Evolutionary conservation across 1,139 yeast species (phyloP).

Genomic region (Debaryomyces sp.): DNA sequence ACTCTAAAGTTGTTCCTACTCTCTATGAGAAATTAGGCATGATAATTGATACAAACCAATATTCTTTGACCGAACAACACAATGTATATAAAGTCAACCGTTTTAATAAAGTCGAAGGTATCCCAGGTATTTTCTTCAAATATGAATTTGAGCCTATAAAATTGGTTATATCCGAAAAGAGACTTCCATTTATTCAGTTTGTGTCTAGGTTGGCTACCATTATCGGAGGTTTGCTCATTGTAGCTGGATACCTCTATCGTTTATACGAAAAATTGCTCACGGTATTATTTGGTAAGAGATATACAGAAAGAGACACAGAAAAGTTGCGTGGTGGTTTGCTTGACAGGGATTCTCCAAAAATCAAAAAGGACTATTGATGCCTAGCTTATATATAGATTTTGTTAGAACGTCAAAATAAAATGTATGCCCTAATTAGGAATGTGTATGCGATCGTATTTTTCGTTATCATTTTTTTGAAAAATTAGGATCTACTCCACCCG

Average conservation of each 20-base stretch:
- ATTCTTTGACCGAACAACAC: slow-evolving; percentile 69
- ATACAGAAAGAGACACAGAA: slow-evolving; percentile 58
- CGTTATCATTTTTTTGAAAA: neutral
- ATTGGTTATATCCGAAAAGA: slow-evolving; percentile 64
- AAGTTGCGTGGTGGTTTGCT: slow-evolving; percentile 44
- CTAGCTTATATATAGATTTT: neutral
- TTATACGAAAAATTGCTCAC: slow-evolving; percentile 49
- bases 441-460: slow-evolving; percentile 8
- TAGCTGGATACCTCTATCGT: slow-evolving; percentile 52
- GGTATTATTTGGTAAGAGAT: slow-evolving; percentile 52
- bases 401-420: neutral
- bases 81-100: slow-evolving; percentile 24
- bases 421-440: slow-evolving; percentile 9
- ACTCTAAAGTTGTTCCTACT: slow-evolving; percentile 84
- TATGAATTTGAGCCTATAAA: slow-evolving; percentile 90
- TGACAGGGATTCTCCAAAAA: slow-evolving; percentile 13
- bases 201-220: slow-evolving; percentile 79
- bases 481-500: neutral
- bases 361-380: neutral
- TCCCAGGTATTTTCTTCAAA: slow-evolving; percentile 81
- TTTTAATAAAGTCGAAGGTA: slow-evolving; percentile 30
- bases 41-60: slow-evolving; percentile 79
- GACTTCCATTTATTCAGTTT: slow-evolving; percentile 79
- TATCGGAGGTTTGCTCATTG: slow-evolving; percentile 67
- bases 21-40: slow-evolving; percentile 71